Base-by-base conservation (phyloP, 371 early-diverging fungal genomes). In the Pancytospora philotis region DNA sequence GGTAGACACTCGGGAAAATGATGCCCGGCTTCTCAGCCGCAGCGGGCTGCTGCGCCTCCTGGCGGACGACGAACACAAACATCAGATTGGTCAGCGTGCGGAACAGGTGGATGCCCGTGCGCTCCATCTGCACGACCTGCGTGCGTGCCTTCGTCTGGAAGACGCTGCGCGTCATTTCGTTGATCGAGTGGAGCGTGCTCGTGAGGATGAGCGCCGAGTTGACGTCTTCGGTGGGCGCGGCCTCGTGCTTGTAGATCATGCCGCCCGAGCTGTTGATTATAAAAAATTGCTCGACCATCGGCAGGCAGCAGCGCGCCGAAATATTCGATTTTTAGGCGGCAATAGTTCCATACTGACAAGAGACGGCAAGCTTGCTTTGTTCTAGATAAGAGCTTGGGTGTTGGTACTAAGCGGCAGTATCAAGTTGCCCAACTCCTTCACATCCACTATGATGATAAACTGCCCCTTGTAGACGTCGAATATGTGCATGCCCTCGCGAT, bases 1-100 rank as follows among this genome's bases (percentile, higher is more conserved):
- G 87, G 68, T 95, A 92, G 10, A 91, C 84, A 66, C 81, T 85
- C 37, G 84, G 82, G 84, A 90, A 62, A n/a, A n/a, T n/a, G n/a
- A n/a, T n/a, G n/a, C n/a, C n/a, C n/a, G n/a, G n/a, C n/a, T n/a
- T n/a, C n/a, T n/a, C n/a, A n/a, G n/a, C n/a, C n/a, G n/a, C n/a
- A 3, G 49, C 6, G 3, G n/a, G 0, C 22, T 66, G 30, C n/a
- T 10, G 10, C 13, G 19, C 22, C 32, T 41, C 35, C 30, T 55
- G 28, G 30, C 50, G 34, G 35, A 51, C 35, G 13, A 68, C 64
- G 65, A 73, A 68, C 8, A 73, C 48, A 63, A 73, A 73, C 30
- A 56, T 36, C 8, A 35, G 22, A 35, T 48, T 30, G 25, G 73
- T 68, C 31, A 38, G 25, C 35, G 73, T 68, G 25, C 27, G 50